Base-by-base conservation (phyloP, 2,329 filamentous ascomycete genomes). In the Orbilia oligospora region DNA sequence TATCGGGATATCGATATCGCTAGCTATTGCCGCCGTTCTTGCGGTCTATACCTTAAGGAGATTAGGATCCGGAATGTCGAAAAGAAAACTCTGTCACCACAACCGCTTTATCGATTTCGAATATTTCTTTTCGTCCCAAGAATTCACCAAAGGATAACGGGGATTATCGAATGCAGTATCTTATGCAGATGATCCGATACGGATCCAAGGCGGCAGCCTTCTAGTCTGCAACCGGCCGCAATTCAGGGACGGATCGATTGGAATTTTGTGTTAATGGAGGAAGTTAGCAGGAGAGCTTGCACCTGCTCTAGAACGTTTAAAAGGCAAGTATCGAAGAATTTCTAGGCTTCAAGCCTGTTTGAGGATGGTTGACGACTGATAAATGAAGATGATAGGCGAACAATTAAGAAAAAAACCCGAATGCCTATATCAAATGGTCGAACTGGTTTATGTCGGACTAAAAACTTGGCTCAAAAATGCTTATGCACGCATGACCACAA, bases 151-250 rank as follows among this genome's bases (percentile, higher is more conserved):
- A 71, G 51, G 44, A 67, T 77, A 67, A 71, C 73, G 73, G 73
- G 61, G 73, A 77, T 22, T 55, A 49, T 77, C 67, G 67, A 71
- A 77, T 67, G 56, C 30, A 77, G 67, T 67, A 71, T 77, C 24
- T 70, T 67, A 70, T 77, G 72, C 67, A 51, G 72, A 46, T 48
- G 58, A 76, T 76, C 66, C 61, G 61, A 44, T 71, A 77, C 67
- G 24, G 51, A 30, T 30, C 67, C 24, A 41, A 77, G 73, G 73
- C 56, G 56, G 56, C 67, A 68, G 51, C 73, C 30, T 71, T 63
- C 27, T 44, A 66, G 51, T 63, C 48, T 58, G 61, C 73, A 71
- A 77, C 30, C 58, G 51, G 61, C 51, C 58, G 68, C 33, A 53
- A 68, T 53, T 51, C 66, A 66, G 58, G 67, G 55, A 77, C 61